Evolutionary conservation across 805 yeast genomes (phyloP), one percentile per base, ranked within the genome.

Genomic region (Saccharomyces jurei): DNA sequence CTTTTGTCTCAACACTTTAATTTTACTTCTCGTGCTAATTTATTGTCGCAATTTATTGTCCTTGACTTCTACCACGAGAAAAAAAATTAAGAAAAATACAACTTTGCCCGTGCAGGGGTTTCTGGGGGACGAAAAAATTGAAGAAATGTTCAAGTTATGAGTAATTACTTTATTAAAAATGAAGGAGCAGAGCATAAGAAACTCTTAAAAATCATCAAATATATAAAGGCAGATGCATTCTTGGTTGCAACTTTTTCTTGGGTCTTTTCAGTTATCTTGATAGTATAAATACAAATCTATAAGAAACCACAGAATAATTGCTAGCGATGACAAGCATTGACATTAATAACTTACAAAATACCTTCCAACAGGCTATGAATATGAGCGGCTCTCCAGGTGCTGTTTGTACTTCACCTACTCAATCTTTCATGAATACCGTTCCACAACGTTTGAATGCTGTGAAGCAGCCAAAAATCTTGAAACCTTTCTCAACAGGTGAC

Each of bases 401-500:
- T 8, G 95, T 87, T 57, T 84, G 91, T 6, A 85, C 92, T 28
- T 87, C 94, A 4, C 95, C 95, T 56, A 82, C 87, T 49, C 84
- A 81, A 63, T 84, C 91, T 17, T 86, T 80, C 71, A 72, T 86
- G 76, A 78, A 75, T 61, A 66, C 69, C 31, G 54, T 70, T 31
- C 83, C 82, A 59, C 77, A 76, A 60, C 70, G 75, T 58, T 64
- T 73, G 54, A 73, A 75, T 52, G 71, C 69, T 53, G 71, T 79
- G 1, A 71, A 67, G 54, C 83, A 81, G 62, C 76, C 81, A 50
- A 89, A 87, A 74, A 80, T 86, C 30, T 79, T 94, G 68, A 94
- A 92, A 75, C 99, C 99, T 22, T 94, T 92, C 71, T 84, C 92
- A 60, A 87, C 96, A 54, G 97, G 94, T 59, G 99, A 94, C 69